Evolutionary conservation across 306 rosid species (phyloP).

Genomic region (Trifolium dubium): DNA sequence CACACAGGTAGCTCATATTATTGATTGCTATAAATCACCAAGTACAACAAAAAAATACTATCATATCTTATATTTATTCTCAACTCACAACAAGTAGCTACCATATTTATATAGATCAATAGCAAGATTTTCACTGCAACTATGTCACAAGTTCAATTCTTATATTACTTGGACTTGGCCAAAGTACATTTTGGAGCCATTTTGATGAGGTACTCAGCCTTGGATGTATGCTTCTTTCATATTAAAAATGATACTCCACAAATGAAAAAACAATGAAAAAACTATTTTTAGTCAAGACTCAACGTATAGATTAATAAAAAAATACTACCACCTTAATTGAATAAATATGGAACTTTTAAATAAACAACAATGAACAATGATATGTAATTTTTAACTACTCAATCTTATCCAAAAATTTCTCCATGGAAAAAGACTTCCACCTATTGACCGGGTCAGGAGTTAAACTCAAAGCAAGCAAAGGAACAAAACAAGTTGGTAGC

Average conservation of each 20-base stretch:
- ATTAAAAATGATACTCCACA: too few species aligned
- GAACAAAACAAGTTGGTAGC: constrained; percentile 5
- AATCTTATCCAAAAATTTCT: neutral
- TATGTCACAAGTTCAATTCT: neutral
- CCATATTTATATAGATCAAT: too few species aligned
- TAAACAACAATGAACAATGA: neutral
- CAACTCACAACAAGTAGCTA: too few species aligned
- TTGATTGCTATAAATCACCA: too few species aligned
- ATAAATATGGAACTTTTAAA: neutral
- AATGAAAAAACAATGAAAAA: too few species aligned
- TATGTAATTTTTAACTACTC: neutral
- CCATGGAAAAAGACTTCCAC: neutral
- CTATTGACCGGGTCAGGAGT: neutral
- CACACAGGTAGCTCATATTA: too few species aligned
- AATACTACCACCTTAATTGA: neutral
- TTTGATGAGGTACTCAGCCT: neutral
- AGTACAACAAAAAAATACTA: too few species aligned
- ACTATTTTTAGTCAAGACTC: neutral
- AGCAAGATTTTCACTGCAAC: neutral
- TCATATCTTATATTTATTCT: too few species aligned
- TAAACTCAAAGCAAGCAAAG: constrained; percentile 4
- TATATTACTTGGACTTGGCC: neutral
- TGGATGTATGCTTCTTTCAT: neutral
- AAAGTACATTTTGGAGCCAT: neutral
- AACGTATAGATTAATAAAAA: neutral